Evolutionary conservation across 139 green algal genomes (phyloP).

Genomic region (Zygnema circumcarinatum): DNA sequence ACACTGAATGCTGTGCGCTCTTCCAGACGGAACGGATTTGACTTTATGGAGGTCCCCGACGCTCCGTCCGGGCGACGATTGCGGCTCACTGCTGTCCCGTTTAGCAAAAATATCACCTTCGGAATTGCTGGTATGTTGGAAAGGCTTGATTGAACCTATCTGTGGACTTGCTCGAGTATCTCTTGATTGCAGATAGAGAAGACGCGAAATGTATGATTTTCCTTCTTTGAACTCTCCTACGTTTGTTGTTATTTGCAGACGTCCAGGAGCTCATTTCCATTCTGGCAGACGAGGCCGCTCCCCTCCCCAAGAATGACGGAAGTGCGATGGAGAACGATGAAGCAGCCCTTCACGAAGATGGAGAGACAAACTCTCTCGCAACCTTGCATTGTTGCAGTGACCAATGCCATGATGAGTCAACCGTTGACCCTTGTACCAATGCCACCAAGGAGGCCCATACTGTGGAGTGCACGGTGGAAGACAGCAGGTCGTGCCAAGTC

Average conservation of each 20-base stretch:
- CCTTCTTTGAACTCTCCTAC: conserved; percentile 22
- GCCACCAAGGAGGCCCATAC: too few species aligned
- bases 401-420: not conserved
- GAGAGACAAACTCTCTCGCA: not conserved
- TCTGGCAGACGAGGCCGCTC: conserved; percentile 42
- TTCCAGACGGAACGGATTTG: conserved; percentile 86
- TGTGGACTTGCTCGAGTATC: not conserved
- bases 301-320: not conserved
- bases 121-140: conserved; percentile 54
- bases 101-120: conserved; percentile 73
- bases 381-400: not conserved
- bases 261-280: conserved; percentile 67
- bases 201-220: conserved; percentile 11
- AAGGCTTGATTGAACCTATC: conserved; percentile 3
- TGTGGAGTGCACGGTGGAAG: too few species aligned
- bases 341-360: not conserved
- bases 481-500: too few species aligned
- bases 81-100: conserved; percentile 66
- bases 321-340: too few species aligned
- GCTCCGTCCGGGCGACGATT: conserved; percentile 16
- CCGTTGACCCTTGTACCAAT: too few species aligned
- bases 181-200: not conserved
- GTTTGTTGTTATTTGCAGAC: conserved; percentile 60
- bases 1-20: not conserved
- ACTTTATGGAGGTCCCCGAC: conserved; percentile 76